phyloP scores from a whole-genome alignment of 768 basidiomycete species.

The Clitopilus passeckerianus region DNA sequence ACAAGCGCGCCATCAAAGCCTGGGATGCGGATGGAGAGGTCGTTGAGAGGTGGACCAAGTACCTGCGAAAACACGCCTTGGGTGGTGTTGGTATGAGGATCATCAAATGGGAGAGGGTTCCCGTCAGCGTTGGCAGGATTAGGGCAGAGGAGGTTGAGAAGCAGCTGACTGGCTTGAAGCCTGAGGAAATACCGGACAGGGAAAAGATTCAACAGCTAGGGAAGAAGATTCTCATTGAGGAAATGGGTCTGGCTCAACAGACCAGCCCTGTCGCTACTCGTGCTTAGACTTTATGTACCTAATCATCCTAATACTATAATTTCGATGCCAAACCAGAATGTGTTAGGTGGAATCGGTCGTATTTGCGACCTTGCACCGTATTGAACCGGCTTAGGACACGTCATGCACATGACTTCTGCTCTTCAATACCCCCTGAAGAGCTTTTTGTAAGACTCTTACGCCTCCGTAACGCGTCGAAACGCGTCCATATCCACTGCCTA shows the following conservation, averaged over 20 bases:
- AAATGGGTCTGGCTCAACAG: slow-evolving; percentile 6
- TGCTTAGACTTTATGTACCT: not conserved
- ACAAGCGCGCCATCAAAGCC: slow-evolving; percentile 84
- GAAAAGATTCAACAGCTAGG: slow-evolving; percentile 22
- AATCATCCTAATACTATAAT: not conserved
- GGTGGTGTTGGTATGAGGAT: slow-evolving; percentile 87
- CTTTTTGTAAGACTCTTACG: too few species aligned
- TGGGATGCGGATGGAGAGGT: slow-evolving; percentile 83
- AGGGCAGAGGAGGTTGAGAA: slow-evolving; percentile 16
- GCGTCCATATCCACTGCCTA: too few species aligned
- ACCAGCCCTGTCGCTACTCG: not conserved
- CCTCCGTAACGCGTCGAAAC: too few species aligned
- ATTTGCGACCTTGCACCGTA: not conserved
- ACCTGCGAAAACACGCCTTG: slow-evolving; percentile 69
- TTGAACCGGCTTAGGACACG: too few species aligned
- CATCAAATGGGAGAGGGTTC: slow-evolving; percentile 70
- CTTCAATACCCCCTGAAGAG: too few species aligned
- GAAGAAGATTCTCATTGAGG: slow-evolving; percentile 24
- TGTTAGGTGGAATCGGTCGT: not conserved
- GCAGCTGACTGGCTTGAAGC: slow-evolving; percentile 18
- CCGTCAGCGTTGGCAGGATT: slow-evolving; percentile 36
- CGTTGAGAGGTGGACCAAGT: slow-evolving; percentile 75
- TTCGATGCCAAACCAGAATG: not conserved
- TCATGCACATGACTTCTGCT: too few species aligned
- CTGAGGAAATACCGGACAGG: slow-evolving; percentile 1